Conservation (phyloP, 2,329 filamentous ascomycete species). For the Ceratocystis colombiana region DNA sequence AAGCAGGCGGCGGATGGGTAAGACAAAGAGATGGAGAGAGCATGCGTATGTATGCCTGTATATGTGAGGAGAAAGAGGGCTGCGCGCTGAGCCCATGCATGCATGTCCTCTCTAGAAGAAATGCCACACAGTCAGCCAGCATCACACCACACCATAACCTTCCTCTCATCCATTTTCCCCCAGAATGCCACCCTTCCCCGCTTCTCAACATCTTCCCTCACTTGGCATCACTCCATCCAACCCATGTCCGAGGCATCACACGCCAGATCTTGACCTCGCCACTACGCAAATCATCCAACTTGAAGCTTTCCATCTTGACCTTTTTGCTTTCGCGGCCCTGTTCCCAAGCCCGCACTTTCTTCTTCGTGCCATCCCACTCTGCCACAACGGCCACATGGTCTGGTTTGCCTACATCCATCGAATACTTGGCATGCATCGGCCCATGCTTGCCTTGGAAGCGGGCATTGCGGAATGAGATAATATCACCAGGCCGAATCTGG, state of each 20-base stretch:
- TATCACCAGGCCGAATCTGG: conserved; percentile 86
- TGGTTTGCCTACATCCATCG: conserved; percentile 71
- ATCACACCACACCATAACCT: conserved; percentile 4
- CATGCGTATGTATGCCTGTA: no score
- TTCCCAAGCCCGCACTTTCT: conserved; percentile 92
- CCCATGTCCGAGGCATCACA: conserved; percentile 83
- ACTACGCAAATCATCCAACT: conserved; percentile 79
- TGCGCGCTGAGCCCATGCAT: background rate
- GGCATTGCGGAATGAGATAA: conserved; percentile 84
- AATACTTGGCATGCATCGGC: conserved; percentile 91
- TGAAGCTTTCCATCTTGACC: conserved; percentile 87
- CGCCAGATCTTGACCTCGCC: conserved; percentile 97
- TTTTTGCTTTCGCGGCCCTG: conserved; percentile 90
- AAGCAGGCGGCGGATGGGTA: no score
- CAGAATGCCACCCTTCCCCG: background rate
- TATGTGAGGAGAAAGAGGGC: no score
- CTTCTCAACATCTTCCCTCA: background rate
- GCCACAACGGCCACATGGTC: conserved; percentile 86
- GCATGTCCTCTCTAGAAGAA: background rate
- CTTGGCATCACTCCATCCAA: conserved; percentile 60
- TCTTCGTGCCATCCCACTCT: conserved; percentile 98
- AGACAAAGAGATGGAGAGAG: no score
- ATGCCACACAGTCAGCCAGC: background rate
- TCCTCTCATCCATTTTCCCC: background rate
- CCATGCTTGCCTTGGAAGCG: conserved; percentile 93